These are phyloP conservation scores for Senna siamea DNA, from an alignment of 306 rosid genomes.

Conservation along the genomic window DNA sequence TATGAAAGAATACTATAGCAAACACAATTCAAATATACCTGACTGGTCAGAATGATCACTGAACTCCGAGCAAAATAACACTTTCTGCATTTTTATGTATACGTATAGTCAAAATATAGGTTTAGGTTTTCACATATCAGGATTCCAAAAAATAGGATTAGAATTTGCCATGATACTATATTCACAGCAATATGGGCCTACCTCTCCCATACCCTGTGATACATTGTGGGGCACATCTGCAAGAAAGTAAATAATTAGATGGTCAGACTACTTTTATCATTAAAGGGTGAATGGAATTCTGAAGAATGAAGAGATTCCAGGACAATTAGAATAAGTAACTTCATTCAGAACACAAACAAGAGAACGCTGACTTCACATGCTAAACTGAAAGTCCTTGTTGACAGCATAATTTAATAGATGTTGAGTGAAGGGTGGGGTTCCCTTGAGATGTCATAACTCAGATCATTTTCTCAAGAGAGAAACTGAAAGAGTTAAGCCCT, in stretches of 20 bases:
- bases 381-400: slow-evolving; percentile 27
- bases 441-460: no score
- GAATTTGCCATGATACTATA: slow-evolving; percentile 25
- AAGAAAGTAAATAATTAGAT: slow-evolving; percentile 37
- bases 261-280: slow-evolving; percentile 18
- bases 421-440: not conserved
- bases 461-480: no score
- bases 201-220: slow-evolving; percentile 65
- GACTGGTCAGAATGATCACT: slow-evolving; percentile 63
- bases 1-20: slow-evolving; percentile 4
- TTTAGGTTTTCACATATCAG: slow-evolving; percentile 17
- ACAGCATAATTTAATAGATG: not conserved
- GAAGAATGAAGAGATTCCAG: not conserved
- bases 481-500: slow-evolving; percentile 1
- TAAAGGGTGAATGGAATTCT: slow-evolving; percentile 3
- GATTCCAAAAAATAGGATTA: slow-evolving; percentile 1
- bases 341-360: slow-evolving; percentile 20
- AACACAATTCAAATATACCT: slow-evolving; percentile 51
- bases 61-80: slow-evolving; percentile 66
- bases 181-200: slow-evolving; percentile 42
- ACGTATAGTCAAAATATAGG: slow-evolving; percentile 34
- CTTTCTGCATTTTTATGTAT: slow-evolving; percentile 58
- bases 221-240: slow-evolving; percentile 62
- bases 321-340: not conserved
- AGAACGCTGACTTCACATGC: slow-evolving; percentile 18